Base-by-base conservation (phyloP, 2,329 filamentous ascomycete species). In the Aureobasidium sp. region DNA sequence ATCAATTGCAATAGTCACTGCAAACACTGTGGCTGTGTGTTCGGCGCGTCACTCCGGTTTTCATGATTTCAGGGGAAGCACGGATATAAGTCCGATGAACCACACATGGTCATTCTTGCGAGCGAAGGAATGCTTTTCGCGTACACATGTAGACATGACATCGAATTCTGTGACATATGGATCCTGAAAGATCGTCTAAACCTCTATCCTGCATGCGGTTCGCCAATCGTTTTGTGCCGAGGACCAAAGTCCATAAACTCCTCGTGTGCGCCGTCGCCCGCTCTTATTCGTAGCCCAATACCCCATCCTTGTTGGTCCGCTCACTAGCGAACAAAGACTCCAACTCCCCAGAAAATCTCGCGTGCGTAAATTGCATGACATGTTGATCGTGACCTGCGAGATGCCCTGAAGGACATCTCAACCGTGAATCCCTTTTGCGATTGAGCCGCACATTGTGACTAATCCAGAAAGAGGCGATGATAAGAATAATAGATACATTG, bases 361-460 rank as follows among this genome's bases (percentile, higher is more conserved):
- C 49, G 3, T 27, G 11, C 25, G 19, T 40, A 40, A 23, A 42
- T 43, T 55, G 38, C 51, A 33, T 55, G 25, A 57, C 38, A 17
- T 46, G 38, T 57, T 45, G 38, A 46, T 57, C 53, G 40, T 57
- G n/a, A 57, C 53, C 53, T 57, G 29, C 23, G 40, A 57, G 29
- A 45, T 40, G 29, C 29, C 29, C 2, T 23, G 3, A 25, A 17
- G 17, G 27, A 25, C 51, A 43, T 55, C 51, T 21, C 51, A 33
- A 38, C 25, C 51, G 37, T 57, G 7, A 45, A 57, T 13, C 29
- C 40, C 19, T 55, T 46, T 46, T 37, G 9, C 9, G 31, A 29
- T 45, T 57, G 53, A 57, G 53, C 53, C 40, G 53, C 40, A 29
- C 19, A 37, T 57, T 13, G 40, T 57, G 53, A 57, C 53, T 27